Evolutionary conservation across 305 asterid species (phyloP).

Genomic region (Withania somnifera): DNA sequence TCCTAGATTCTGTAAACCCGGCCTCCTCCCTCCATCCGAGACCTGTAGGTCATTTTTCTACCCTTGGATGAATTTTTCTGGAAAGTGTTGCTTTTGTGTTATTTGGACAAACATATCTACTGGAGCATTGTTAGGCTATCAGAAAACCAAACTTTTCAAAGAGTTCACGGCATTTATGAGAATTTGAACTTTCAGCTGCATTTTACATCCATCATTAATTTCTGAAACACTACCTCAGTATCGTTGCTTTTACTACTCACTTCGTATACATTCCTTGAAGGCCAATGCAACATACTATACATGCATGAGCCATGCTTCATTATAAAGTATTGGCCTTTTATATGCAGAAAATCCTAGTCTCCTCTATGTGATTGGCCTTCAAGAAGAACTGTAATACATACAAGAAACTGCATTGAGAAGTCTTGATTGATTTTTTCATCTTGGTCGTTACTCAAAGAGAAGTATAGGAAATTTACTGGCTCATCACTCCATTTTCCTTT

Average conservation of each 20-base stretch:
- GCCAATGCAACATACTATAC: neutral
- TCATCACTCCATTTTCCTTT: neutral
- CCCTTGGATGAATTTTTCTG: neutral
- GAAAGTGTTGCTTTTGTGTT: neutral
- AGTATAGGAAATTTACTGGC: neutral
- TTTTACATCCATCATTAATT: neutral
- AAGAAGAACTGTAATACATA: neutral
- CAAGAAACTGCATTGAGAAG: neutral
- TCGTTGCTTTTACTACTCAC: neutral
- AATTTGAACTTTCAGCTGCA: neutral
- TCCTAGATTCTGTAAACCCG: neutral
- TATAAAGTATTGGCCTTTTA: neutral
- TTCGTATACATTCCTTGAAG: neutral
- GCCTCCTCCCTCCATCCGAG: neutral
- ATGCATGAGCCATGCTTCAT: neutral
- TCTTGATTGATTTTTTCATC: neutral
- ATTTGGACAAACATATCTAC: neutral
- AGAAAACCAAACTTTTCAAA: neutral
- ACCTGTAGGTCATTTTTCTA: neutral
- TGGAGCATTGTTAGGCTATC: neutral
- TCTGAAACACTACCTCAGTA: neutral
- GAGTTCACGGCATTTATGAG: neutral
- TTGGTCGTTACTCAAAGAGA: neutral
- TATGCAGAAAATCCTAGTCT: neutral
- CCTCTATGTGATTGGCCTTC: neutral